Conservation (phyloP, 2,329 filamentous ascomycete species). For the Lecanicillium sp. region DNA sequence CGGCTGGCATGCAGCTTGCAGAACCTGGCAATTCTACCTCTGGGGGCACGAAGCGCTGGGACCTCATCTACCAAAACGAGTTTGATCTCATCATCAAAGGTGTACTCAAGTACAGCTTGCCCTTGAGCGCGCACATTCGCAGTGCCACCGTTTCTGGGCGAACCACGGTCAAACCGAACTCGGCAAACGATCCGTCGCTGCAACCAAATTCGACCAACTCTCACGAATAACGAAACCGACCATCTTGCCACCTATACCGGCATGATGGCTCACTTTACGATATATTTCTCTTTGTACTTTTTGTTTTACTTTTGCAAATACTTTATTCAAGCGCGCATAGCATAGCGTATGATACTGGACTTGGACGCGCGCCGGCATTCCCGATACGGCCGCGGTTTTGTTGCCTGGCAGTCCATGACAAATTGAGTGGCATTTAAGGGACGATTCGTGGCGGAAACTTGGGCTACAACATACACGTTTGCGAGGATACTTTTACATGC, state of each 20-base stretch:
- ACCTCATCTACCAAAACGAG: constrained; percentile 79
- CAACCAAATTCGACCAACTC: constrained; percentile 65
- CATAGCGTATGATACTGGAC: constrained; percentile 7
- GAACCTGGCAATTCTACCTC: constrained; percentile 86
- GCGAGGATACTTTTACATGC: constrained; percentile 10
- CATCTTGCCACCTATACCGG: constrained; percentile 4
- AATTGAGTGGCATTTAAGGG: background rate
- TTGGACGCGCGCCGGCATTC: constrained; percentile 5
- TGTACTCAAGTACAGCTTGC: constrained; percentile 73
- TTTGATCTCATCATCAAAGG: constrained; percentile 92
- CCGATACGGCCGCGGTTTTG: background rate
- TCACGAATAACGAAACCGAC: constrained; percentile 10
- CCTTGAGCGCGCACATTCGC: constrained; percentile 51
- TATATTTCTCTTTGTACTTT: constrained; percentile 6
- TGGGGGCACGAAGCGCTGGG: constrained; percentile 81
- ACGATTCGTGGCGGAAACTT: background rate
- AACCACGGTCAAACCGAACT: constrained; percentile 54
- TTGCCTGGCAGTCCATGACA: background rate
- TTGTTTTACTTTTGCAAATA: constrained; percentile 3
- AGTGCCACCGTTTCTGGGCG: constrained; percentile 54
- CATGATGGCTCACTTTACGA: background rate
- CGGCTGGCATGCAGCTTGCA: constrained; percentile 73
- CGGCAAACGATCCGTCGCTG: constrained; percentile 52
- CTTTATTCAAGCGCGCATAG: constrained; percentile 4
- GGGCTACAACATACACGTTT: constrained; percentile 2